Conservation (phyloP, 768 basidiomycete species). For the Naganishia antarctica region DNA sequence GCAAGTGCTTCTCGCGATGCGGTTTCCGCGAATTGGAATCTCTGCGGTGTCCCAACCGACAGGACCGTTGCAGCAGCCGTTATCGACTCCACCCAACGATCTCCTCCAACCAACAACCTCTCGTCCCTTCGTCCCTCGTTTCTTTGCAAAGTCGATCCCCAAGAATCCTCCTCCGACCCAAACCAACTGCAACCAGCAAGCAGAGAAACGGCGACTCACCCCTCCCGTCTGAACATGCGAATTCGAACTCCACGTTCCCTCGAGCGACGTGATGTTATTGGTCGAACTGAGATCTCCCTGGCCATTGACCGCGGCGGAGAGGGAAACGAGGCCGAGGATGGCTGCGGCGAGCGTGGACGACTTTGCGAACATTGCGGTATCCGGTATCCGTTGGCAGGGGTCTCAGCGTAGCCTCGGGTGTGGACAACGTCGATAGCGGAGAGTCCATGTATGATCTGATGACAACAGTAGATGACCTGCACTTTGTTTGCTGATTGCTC, state of each 20-base stretch:
- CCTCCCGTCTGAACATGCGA: slow-evolving; percentile 72
- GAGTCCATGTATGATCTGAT: background rate
- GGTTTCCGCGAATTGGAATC: no score
- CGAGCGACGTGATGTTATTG: slow-evolving; percentile 63
- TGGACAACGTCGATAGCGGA: no score
- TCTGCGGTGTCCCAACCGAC: no score
- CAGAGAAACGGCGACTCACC: slow-evolving; percentile 56
- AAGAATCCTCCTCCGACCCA: slow-evolving; percentile 1
- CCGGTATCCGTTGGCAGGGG: no score
- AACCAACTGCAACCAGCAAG: background rate
- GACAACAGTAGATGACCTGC: background rate
- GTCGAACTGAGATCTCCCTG: slow-evolving; percentile 36
- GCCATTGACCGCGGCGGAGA: background rate
- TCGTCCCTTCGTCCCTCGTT: background rate
- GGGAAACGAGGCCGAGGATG: background rate
- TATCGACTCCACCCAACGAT: no score
- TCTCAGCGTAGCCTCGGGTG: no score
- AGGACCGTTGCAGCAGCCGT: no score
- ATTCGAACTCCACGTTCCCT: slow-evolving; percentile 83
- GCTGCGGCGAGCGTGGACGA: background rate
- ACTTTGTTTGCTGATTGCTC: no score
- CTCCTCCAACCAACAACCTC: background rate
- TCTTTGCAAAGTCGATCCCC: background rate
- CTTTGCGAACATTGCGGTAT: no score
- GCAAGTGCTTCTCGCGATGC: no score